These are phyloP conservation scores for Panicum miliaceum DNA, from an alignment of 176 grass and related monocot species.

Conservation along the genomic window DNA sequence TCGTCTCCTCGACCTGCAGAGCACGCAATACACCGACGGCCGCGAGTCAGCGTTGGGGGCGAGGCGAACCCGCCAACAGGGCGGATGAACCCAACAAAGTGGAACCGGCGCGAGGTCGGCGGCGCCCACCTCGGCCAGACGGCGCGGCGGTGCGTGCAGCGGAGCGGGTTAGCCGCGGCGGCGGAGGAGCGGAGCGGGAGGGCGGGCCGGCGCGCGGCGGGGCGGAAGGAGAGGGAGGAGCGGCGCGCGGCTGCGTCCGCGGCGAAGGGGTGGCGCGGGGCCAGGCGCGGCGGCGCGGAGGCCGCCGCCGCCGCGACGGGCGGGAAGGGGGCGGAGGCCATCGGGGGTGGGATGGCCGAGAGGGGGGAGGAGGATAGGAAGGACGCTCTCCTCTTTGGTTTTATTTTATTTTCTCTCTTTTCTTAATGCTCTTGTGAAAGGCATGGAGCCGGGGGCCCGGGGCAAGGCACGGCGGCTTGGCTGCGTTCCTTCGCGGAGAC, in stretches of 20 bases:
- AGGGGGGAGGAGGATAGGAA: slow-evolving; percentile 43
- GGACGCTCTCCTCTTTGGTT: neutral
- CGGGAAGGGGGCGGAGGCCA: slow-evolving; percentile 54
- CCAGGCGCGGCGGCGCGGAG: slow-evolving; percentile 43
- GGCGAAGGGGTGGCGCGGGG: slow-evolving; percentile 40
- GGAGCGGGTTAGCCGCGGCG: slow-evolving; percentile 33
- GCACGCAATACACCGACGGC: neutral
- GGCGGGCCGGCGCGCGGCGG: slow-evolving; percentile 23
- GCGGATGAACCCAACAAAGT: neutral
- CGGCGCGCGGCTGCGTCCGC: slow-evolving; percentile 26
- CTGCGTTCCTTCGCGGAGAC: slow-evolving; percentile 16
- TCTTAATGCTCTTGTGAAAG: slow-evolving; percentile 44
- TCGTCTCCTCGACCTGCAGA: slow-evolving; percentile 52
- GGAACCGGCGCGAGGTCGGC: neutral
- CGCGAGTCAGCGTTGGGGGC: slow-evolving; percentile 9
- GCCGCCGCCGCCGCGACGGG: slow-evolving; percentile 42
- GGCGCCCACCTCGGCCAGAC: slow-evolving; percentile 29
- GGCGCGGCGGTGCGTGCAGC: slow-evolving; percentile 43
- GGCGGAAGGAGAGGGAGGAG: slow-evolving; percentile 29
- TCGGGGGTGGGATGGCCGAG: slow-evolving; percentile 34
- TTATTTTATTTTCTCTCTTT: neutral
- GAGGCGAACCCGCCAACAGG: neutral
- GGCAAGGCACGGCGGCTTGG: slow-evolving; percentile 26
- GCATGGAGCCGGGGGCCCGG: neutral
- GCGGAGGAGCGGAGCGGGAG: slow-evolving; percentile 20